A percentile compares a stretch with the other conserved stretches of the same genome.
phyloP scores from a whole-genome alignment of 257 asterid genomes.

The Echites panduratus region DNA sequence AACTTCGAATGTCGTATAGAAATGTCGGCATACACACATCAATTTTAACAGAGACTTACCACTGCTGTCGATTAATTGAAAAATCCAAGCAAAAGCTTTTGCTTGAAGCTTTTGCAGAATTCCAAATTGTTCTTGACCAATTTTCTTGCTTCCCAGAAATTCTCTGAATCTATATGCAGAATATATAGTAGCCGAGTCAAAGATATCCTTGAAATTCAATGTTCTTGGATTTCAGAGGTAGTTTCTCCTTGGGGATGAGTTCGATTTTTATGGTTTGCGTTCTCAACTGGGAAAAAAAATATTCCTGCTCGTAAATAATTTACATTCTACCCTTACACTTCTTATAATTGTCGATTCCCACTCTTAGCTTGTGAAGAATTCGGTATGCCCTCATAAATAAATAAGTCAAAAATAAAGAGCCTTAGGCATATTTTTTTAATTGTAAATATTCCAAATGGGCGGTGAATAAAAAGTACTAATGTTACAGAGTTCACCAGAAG shows the following conservation, averaged over 20 bases:
- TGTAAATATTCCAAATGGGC: too few species aligned
- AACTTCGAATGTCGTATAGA: not conserved
- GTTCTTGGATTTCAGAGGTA: not conserved
- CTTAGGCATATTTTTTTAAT: too few species aligned
- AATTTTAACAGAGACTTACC: conserved; percentile 23
- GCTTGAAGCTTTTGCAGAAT: conserved; percentile 4
- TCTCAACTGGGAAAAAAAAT: too few species aligned
- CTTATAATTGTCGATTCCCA: too few species aligned
- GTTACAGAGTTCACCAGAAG: too few species aligned
- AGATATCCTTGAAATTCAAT: not conserved
- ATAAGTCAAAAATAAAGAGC: too few species aligned
- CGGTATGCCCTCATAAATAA: too few species aligned
- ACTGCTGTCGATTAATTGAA: conserved; percentile 22
- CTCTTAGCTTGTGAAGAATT: too few species aligned
- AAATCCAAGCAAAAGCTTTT: conserved; percentile 24
- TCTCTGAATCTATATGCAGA: not conserved
- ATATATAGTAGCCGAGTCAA: conserved; percentile 1
- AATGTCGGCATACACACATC: not conserved
- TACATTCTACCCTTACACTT: too few species aligned
- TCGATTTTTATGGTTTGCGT: not conserved
- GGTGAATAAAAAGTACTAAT: too few species aligned
- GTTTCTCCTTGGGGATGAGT: not conserved
- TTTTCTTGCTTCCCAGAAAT: too few species aligned
- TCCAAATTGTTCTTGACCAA: not conserved
- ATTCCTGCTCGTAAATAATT: too few species aligned